These are phyloP conservation scores for Lentinus brumalis DNA, from an alignment of 768 basidiomycete genomes.

Conservation along the genomic window DNA sequence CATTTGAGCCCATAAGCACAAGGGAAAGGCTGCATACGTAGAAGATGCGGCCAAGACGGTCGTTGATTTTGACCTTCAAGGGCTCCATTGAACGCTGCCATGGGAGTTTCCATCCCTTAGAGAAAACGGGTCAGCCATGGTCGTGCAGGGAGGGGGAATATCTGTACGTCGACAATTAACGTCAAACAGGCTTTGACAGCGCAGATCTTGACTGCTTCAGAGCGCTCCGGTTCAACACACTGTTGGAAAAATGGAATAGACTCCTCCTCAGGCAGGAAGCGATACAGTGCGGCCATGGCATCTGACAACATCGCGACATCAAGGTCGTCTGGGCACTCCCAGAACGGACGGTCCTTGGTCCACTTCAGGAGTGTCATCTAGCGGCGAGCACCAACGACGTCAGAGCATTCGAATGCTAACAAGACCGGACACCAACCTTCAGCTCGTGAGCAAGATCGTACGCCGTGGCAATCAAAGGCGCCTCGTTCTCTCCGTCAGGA, in stretches of 20 bases:
- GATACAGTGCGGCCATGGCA: constrained; percentile 70
- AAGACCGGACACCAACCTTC: constrained; percentile 48
- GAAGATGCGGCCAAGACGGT: constrained; percentile 57
- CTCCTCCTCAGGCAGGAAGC: constrained; percentile 67
- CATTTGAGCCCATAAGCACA: neutral
- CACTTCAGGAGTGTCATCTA: constrained; percentile 35
- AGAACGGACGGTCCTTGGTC: constrained; percentile 53
- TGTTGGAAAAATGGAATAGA: constrained; percentile 58
- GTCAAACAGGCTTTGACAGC: constrained; percentile 75
- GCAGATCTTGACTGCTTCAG: constrained; percentile 79
- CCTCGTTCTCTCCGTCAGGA: constrained; percentile 47
- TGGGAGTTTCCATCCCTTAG: constrained; percentile 53
- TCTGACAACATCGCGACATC: constrained; percentile 80
- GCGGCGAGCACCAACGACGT: neutral
- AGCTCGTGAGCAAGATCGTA: constrained; percentile 79
- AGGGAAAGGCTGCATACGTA: constrained; percentile 41
- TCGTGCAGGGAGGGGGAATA: neutral
- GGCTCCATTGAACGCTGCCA: constrained; percentile 59
- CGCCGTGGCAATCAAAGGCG: constrained; percentile 65
- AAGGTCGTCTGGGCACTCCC: constrained; percentile 67
- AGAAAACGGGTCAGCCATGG: constrained; percentile 30
- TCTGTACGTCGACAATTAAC: constrained; percentile 61
- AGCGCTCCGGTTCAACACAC: constrained; percentile 75
- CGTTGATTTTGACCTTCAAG: constrained; percentile 46
- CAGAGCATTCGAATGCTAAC: neutral